A percentile compares a stretch with the other conserved stretches of the same genome.
Evolutionary conservation across 352 stramenopile species (phyloP).

Genomic region (Thraustochytrium striatum): DNA sequence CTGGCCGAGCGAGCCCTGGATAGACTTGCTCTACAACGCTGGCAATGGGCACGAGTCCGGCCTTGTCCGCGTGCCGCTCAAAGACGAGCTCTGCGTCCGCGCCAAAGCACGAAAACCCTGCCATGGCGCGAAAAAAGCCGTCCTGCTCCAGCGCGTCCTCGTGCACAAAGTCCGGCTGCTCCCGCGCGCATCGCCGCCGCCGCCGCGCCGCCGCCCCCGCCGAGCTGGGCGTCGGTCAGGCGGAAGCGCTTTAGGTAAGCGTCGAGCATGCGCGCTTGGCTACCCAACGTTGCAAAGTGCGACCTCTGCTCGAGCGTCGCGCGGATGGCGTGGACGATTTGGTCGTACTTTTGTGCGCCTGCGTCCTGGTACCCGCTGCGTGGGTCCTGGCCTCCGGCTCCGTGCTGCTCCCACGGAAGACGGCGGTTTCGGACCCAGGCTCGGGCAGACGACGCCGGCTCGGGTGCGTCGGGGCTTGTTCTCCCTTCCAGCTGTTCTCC

Average conservation of each 20-base stretch:
- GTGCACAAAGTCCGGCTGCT: too few relatives aligned
- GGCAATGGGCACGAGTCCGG: too few relatives aligned
- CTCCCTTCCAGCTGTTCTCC: too few relatives aligned
- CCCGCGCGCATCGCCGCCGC: too few relatives aligned
- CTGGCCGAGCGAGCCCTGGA: too few relatives aligned
- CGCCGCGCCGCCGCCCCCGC: too few relatives aligned
- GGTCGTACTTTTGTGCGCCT: constrained; percentile 11
- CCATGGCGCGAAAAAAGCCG: constrained; percentile 8
- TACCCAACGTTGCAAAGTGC: background rate
- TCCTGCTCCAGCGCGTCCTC: background rate
- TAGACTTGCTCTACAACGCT: too few relatives aligned
- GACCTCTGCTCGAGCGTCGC: constrained; percentile 20
- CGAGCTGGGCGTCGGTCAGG: background rate
- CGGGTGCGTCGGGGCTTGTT: too few relatives aligned
- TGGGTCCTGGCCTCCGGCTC: background rate
- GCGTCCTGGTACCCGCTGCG: constrained; percentile 9
- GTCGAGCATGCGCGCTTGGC: constrained; percentile 14
- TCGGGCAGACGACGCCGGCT: too few relatives aligned
- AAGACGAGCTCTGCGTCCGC: constrained; percentile 20
- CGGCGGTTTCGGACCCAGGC: background rate
- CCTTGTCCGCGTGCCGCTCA: too few relatives aligned
- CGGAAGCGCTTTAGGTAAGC: constrained; percentile 21
- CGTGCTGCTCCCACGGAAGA: background rate
- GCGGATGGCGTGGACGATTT: constrained; percentile 23
- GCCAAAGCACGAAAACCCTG: constrained; percentile 40